Evolutionary conservation across 2,329 filamentous ascomycete species (phyloP).

Genomic region (Calonectria leucothoes): DNA sequence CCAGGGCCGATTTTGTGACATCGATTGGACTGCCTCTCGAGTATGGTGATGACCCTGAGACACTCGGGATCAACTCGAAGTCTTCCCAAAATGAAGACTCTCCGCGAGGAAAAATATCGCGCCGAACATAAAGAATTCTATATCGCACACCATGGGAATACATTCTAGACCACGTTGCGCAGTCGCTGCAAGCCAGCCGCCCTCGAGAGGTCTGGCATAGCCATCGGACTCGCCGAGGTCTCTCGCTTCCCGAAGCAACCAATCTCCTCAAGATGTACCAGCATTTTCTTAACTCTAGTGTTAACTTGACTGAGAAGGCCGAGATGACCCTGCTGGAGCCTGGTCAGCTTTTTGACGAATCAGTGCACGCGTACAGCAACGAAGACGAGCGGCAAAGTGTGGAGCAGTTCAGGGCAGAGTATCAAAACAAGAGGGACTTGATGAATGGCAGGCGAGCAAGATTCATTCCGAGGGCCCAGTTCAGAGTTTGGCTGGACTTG

Average conservation of each 20-base stretch:
- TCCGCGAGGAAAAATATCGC: no score
- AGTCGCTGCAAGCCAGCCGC: neutral
- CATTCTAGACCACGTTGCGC: neutral
- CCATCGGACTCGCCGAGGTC: no score
- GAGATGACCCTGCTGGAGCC: neutral
- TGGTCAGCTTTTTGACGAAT: neutral
- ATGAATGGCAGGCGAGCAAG: neutral
- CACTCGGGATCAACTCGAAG: neutral
- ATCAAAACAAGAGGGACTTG: neutral
- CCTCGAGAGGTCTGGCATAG: neutral
- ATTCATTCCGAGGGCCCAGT: neutral
- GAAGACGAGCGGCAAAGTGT: neutral
- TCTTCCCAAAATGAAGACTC: neutral
- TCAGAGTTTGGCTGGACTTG: neutral
- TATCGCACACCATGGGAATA: neutral
- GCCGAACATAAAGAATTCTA: neutral
- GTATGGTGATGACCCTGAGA: neutral
- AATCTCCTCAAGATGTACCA: neutral
- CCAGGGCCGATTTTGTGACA: neutral
- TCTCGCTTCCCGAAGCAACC: neutral
- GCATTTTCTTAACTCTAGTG: neutral
- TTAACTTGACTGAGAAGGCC: neutral
- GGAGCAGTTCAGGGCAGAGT: neutral
- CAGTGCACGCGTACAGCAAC: neutral
- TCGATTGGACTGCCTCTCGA: neutral